Percentiles rank a stretch among this genome's conserved stretches.
phyloP scores from a whole-genome alignment of 176 grass and related monocot species.

The Stipa capillata region DNA sequence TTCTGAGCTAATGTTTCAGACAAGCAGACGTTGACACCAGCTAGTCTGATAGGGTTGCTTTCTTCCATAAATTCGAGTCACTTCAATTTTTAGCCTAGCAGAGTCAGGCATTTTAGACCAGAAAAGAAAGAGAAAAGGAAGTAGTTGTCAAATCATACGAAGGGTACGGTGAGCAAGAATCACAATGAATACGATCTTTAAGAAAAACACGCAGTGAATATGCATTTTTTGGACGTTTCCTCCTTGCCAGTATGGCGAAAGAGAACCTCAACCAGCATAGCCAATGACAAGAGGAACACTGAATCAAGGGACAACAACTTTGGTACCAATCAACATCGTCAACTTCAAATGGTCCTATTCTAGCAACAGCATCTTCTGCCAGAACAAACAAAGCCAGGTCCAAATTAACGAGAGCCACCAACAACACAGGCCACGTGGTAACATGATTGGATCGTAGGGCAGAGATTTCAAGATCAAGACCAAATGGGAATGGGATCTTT shows the following conservation, averaged over 20 bases:
- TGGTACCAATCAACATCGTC: neutral
- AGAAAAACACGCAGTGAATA: no score
- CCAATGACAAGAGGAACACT: neutral
- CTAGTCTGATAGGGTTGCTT: neutral
- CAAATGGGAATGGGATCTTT: neutral
- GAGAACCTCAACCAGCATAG: neutral
- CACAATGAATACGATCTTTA: neutral
- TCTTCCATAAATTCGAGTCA: neutral
- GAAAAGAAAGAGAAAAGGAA: neutral
- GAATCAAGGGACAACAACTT: neutral
- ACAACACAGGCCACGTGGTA: neutral
- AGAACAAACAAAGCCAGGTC: neutral
- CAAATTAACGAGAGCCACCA: neutral
- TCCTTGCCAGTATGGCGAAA: neutral
- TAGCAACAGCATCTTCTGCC: neutral
- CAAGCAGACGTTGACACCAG: neutral
- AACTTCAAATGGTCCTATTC: neutral
- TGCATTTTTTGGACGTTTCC: slow-evolving; percentile 17
- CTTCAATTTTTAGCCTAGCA: neutral
- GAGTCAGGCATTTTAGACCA: neutral
- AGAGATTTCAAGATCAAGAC: neutral
- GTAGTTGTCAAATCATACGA: no score
- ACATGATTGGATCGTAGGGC: neutral
- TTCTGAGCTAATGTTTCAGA: neutral
- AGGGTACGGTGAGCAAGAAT: neutral